Evolutionary conservation across 176 grass and related monocot genomes (phyloP), one percentile per base, ranked within the genome.

Genomic region (Musa beccarii): DNA sequence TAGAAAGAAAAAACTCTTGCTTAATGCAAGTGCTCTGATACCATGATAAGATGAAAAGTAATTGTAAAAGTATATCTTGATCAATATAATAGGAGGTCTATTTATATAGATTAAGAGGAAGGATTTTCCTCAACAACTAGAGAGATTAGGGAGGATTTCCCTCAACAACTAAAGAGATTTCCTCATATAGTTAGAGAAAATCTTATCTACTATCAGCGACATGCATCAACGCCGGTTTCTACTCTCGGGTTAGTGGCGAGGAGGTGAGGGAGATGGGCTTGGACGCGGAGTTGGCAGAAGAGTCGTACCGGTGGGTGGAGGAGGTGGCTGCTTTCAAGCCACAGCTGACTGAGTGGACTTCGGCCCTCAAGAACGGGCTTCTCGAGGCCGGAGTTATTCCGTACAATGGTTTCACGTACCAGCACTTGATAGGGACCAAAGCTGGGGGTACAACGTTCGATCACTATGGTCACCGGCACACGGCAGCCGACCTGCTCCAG

Each of bases 371-470:
- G 52, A 79, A 97, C 28, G 90, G 87, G 74, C 87, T 97, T 24
- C 81, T 97, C 0, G 87, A 90, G 71, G 85, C 79, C 63, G 93
- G 90, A 8, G 76, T 97, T 11, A 87, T 68, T 1, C 93, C 93
- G 0, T 82, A 80, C 79, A 97, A 93, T 51, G 89, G 89, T 3
- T 96, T 90, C 81, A 96, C 89, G 2, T 92, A 83, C 78, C 87
- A 96, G 75, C 93, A 97, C 80, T 62, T 90, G 15, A 54, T 83
- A 1, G 93, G 90, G 1, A 97, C 93, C 29, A 97, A 97, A 86
- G 84, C 93, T 69, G 93, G 90, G 4, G 90, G 93, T 52, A 90
- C 93, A 50, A 93, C 92, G 72, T 97, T 97, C 77, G 93, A 97
- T 57, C 23, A 11, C 71, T 34, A 8, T 57, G 90, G 93, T 2